Evolutionary conservation across 108 stramenopile species (phyloP), one percentile per base, ranked within the genome.

Genomic region (Mayamaea pseudoterrestris): DNA sequence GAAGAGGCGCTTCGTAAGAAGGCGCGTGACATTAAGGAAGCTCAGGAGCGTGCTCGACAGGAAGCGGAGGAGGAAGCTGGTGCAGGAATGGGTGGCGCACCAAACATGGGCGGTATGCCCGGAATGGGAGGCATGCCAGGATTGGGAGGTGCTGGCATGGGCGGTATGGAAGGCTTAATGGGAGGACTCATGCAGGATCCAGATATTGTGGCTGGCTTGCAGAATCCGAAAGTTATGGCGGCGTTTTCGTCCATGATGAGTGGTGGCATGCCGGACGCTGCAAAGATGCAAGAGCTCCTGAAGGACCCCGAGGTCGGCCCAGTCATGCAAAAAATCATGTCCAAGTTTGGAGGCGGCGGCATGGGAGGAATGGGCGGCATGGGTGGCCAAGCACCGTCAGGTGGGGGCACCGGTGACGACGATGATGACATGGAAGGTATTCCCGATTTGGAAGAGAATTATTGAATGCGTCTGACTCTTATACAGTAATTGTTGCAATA

Each of bases 221-320:
- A 83, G 50, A 93, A 93, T 52, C 91, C 91, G 11, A 93, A 93
- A 57, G 57, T 70, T 32, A 49, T 73, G 61, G 67, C 72, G 17
- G 91, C 91, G 29, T 78, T 93, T 36, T 54, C 63, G 47, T 78
- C 73, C 9, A 43, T 92, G 14, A 88, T 87, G 83, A 63, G 49
- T 39, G 71, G 71, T 35, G 83, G 83, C 2, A 64, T 85, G 81
- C 50, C 53, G 34, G 80, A 91, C 46, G 84, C 90, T 14, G 71
- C 64, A 7, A 93, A 87, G 44, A 47, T 93, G 35, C 77, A 80
- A 69, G 70, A 93, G 59, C 47, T 88, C 54, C 88, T 93, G 91
- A 41, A 63, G 3, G 91, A 93, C 71, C 91, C 91, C 5, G 86
- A 93, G 35, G 81, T 93, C 7, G 87, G 87, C 5, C 84, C 91